These are phyloP conservation scores for Nannizziopsis barbatae DNA, from an alignment of 2,329 filamentous ascomycete genomes.

Conservation along the genomic window DNA sequence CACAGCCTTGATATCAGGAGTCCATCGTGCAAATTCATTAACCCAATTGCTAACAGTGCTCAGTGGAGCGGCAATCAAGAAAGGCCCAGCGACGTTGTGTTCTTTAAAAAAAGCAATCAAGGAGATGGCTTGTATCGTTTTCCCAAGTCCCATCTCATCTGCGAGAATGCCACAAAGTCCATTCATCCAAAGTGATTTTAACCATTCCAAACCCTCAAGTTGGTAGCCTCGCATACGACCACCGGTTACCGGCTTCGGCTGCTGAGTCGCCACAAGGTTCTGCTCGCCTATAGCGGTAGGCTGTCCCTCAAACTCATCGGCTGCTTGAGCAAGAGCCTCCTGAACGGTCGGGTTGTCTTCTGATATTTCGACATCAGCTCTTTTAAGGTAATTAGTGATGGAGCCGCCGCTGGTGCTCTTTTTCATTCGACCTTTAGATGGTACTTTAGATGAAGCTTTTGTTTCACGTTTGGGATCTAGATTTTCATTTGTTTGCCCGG, in stretches of 20 bases:
- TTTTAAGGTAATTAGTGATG: slow-evolving; percentile 52
- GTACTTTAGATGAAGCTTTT: slow-evolving; percentile 11
- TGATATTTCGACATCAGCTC: slow-evolving; percentile 45
- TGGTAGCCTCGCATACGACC: slow-evolving; percentile 93
- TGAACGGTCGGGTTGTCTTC: slow-evolving; percentile 44
- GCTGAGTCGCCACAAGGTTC: slow-evolving; percentile 63
- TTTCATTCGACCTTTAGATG: slow-evolving; percentile 24
- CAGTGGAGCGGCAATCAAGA: slow-evolving; percentile 78
- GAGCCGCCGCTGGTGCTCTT: slow-evolving; percentile 26
- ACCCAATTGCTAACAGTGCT: slow-evolving; percentile 95
- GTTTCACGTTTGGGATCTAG: slow-evolving; percentile 8
- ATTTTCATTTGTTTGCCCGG: slow-evolving; percentile 13
- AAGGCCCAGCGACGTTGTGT: slow-evolving; percentile 76
- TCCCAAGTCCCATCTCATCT: slow-evolving; percentile 89
- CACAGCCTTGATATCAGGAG: slow-evolving; percentile 73
- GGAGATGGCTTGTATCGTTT: slow-evolving; percentile 84
- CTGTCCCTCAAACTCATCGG: slow-evolving; percentile 47
- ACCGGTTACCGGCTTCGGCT: slow-evolving; percentile 73
- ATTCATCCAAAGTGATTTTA: slow-evolving; percentile 72
- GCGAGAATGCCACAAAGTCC: slow-evolving; percentile 84
- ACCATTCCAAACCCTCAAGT: slow-evolving; percentile 87
- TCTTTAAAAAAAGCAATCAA: slow-evolving; percentile 80
- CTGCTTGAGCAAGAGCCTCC: slow-evolving; percentile 49
- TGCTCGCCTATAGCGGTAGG: slow-evolving; percentile 52
- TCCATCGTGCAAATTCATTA: slow-evolving; percentile 84